Evolutionary conservation across 768 basidiomycete genomes (phyloP), one percentile per base, ranked within the genome.

Genomic region (Agaricus subrufescens): DNA sequence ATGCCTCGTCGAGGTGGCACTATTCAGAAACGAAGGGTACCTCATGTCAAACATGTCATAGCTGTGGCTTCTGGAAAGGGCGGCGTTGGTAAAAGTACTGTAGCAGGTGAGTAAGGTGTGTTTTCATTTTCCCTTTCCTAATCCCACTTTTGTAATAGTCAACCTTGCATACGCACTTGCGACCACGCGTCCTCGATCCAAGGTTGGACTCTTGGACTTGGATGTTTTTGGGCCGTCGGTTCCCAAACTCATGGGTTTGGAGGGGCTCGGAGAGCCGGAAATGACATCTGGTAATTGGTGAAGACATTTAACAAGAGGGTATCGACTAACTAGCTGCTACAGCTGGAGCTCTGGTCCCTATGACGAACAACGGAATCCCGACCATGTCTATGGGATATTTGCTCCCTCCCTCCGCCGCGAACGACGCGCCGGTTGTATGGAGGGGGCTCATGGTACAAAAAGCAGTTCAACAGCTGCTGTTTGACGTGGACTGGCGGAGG

Each of bases 381-480:
- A 91, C 89, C 63, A 98, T 98, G 96, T 97, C 94, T 0, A 97
- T 99, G 84, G 96, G 94, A 2, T 99, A 94, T 67, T 81, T 99
- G 11, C 79, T 98, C 12, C 87, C 90, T 5, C 61, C 62, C 23
- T 29, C 76, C 1, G 61, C 73, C 31, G 76, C 79, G 6, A 73
- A 74, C 29, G 73, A 74, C 43, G 73, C 85, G 0, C 86, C 94
- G 0, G 79, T 98, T 31, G 91, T 96, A 30, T 99, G 96, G 96
- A 81, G 96, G 26, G 96, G 96, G 2, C 80, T 97, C 23, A 98
- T 98, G 96, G 96, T 98, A 1, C 94, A 96, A 72, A 98, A 98
- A 66, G 94, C 95, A 26, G 93, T 95, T 0, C 95, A 98, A 67
- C 95, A 98, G 66, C 77, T 98, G 0, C 79, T 98, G 1, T 98